These are phyloP conservation scores for Colletotrichum magnum DNA, from an alignment of 2,329 filamentous ascomycete species.

Conservation along the genomic window DNA sequence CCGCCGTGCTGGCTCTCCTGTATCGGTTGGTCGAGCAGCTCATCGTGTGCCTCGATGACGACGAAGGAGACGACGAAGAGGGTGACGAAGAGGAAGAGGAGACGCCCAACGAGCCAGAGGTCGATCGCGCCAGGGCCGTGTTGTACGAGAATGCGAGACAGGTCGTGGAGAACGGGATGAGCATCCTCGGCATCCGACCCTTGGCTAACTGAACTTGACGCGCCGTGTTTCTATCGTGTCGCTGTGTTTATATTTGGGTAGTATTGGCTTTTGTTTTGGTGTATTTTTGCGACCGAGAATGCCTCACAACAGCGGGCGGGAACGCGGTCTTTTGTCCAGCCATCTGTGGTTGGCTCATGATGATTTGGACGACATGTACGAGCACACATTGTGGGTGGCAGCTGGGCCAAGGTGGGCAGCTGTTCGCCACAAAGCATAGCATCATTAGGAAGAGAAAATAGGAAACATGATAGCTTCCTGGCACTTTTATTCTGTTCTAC, in stretches of 20 bases:
- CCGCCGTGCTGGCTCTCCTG: constrained; percentile 76
- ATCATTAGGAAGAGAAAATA: neutral
- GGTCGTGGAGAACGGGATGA: constrained; percentile 77
- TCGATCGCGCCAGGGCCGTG: constrained; percentile 72
- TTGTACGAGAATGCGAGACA: constrained; percentile 74
- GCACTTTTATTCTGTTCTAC: no score
- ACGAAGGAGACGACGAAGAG: constrained; percentile 27
- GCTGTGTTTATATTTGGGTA: neutral
- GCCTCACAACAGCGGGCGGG: neutral
- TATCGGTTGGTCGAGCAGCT: constrained; percentile 31
- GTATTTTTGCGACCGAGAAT: neutral
- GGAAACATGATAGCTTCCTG: no score
- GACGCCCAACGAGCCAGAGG: constrained; percentile 56
- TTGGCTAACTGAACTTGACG: constrained; percentile 1
- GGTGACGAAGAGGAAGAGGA: constrained; percentile 31
- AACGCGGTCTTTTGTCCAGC: neutral
- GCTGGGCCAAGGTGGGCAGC: no score
- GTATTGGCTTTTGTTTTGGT: neutral
- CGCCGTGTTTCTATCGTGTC: neutral
- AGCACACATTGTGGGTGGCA: neutral
- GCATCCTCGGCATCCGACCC: constrained; percentile 63
- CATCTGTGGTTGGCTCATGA: neutral
- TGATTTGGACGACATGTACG: constrained; percentile 19
- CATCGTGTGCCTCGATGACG: constrained; percentile 21
- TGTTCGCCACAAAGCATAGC: neutral